Percentiles rank a stretch among this genome's conserved stretches.
phyloP scores from a whole-genome alignment of 129 eudicot species.

The Chrysanthemum makinoi region DNA sequence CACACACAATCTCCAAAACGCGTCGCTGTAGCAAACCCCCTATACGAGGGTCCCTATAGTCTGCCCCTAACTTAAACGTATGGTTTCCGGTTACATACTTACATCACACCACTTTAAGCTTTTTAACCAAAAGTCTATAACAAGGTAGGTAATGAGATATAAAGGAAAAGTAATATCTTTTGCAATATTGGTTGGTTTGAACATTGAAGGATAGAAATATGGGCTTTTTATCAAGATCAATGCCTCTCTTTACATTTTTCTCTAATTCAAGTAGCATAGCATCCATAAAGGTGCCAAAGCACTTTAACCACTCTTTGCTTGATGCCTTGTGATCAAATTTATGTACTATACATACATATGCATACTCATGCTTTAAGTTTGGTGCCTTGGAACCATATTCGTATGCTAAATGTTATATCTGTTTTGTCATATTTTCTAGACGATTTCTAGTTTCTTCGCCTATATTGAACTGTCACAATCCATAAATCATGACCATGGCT shows the following conservation, averaged over 20 bases:
- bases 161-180: conserved; percentile 13
- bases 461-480: too few species aligned
- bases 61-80: background rate
- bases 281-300: conserved; percentile 9
- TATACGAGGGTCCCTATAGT: too few species aligned
- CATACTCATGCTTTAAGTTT: background rate
- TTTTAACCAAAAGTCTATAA: background rate
- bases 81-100: conserved; percentile 5
- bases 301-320: background rate
- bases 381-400: too few species aligned
- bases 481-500: too few species aligned
- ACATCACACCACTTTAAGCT: background rate
- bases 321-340: background rate
- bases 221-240: conserved; percentile 18
- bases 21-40: too few species aligned
- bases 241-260: conserved; percentile 16
- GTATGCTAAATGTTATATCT: too few species aligned
- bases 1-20: too few species aligned
- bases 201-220: conserved; percentile 4
- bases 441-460: too few species aligned
- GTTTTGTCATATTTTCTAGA: too few species aligned
- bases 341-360: background rate
- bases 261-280: conserved; percentile 8
- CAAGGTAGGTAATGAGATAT: background rate
- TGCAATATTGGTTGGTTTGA: background rate